These are phyloP conservation scores for Nigrospora oryzae DNA, from an alignment of 2,329 filamentous ascomycete genomes.

Conservation along the genomic window DNA sequence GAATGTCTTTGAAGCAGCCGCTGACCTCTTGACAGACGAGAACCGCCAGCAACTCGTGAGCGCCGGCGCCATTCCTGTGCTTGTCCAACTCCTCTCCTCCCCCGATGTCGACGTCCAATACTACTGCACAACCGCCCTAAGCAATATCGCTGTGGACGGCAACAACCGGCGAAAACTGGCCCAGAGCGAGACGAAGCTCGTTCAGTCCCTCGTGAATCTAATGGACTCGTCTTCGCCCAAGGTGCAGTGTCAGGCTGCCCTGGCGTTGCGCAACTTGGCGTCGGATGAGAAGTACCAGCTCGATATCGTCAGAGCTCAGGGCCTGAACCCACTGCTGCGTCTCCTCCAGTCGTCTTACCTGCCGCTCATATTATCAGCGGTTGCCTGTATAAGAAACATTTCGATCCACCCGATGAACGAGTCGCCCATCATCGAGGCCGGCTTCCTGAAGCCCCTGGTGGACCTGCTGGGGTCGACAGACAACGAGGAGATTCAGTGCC, in stretches of 20 bases:
- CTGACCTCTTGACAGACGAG: constrained; percentile 58
- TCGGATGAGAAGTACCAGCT: constrained; percentile 99
- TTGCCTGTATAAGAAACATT: constrained; percentile 97
- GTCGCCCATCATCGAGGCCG: constrained; percentile 95
- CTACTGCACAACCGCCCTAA: constrained; percentile 96
- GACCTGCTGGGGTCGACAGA: constrained; percentile 91
- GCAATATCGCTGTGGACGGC: constrained; percentile 94
- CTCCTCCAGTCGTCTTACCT: constrained; percentile 93
- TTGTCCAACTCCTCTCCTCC: constrained; percentile 89
- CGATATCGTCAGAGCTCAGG: constrained; percentile 86
- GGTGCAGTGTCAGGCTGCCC: constrained; percentile 92
- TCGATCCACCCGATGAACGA: constrained; percentile 97
- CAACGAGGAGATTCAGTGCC: constrained; percentile 98
- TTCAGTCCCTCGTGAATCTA: constrained; percentile 87
- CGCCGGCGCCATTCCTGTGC: constrained; percentile 92
- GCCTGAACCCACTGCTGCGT: constrained; percentile 75
- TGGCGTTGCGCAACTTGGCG: constrained; percentile 88
- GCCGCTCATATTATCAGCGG: constrained; percentile 89
- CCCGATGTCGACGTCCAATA: constrained; percentile 96
- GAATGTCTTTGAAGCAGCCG: constrained; percentile 11
- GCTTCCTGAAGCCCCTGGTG: constrained; percentile 88
- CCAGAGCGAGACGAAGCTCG: constrained; percentile 81
- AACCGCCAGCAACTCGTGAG: constrained; percentile 97
- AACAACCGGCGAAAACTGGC: constrained; percentile 87
- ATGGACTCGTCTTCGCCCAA: constrained; percentile 98